Evolutionary conservation across 2,329 filamentous ascomycete species (phyloP), one percentile per base, ranked within the genome.

Genomic region (Cordyceps javanica): DNA sequence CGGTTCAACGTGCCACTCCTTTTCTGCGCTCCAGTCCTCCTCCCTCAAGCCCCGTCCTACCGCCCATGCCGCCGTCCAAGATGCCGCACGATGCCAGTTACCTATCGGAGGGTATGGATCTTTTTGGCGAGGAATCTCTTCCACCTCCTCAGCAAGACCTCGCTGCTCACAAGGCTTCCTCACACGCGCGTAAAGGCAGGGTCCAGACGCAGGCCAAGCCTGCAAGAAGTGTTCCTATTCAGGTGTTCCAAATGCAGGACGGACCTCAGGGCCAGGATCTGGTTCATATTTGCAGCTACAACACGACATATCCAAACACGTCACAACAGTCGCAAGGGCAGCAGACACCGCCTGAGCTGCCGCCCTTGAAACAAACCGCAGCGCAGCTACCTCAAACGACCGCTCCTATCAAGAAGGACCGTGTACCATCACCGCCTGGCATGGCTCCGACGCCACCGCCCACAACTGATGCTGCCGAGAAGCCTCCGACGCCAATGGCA

Each of bases 1-100:
- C 94, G 1, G 79, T 95, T 1, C 85, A 91, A 61, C 81, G 83
- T 62, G 81, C 81, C 38, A 76, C 78, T 30, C 72, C 77, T 44
- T 85, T 77, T 63, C 74, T 80, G 30, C 77, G 69, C 52, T 82
- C 81, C 2, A 85, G 82, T 59, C 86, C 88, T 5, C 82, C 84
- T 28, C 83, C 87, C 26, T 96, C 92, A 2, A 97, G 93, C 68
- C 94, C 93, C 2, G 80, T 85, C 44, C 78, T 91, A 51, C 84
- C 84, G 8, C 82, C 83, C 0, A 85, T 87, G 76, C 81, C 77
- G 0, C 74, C 79, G 23, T 69, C 86, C 26, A 84, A 86, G 54
- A 79, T 80, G 5, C 78, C 86, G 62, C 78, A 79, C 8, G 90
- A 96, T 68, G 92, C 90, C 14, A 90, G 89, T 1, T 95, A 95